Evolutionary conservation across 805 yeast species (phyloP), one percentile per base, ranked within the genome.

Genomic region (Candida sanyiensis): DNA sequence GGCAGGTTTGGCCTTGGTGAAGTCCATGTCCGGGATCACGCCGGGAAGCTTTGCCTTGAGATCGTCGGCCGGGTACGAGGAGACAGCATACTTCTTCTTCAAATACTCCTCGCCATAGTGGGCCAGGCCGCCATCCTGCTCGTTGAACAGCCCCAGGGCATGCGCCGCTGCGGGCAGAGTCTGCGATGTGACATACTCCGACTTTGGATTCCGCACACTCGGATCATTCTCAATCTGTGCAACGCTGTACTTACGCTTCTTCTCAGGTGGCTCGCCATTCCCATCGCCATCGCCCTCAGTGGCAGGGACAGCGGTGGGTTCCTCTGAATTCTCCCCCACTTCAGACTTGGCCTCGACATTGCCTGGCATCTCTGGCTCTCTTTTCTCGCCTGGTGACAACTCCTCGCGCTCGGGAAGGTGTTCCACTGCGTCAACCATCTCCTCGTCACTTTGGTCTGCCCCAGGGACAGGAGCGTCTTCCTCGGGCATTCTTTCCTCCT

Each of bases 41-140:
- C 98, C 99, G 0, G 98, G 96, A 22, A 93, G 66, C 45, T 83
- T 60, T 39, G 78, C 82, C 47, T 76, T 69, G 32, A 93, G 64
- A 54, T 89, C 95, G 28, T 69, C 69, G 23, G 79, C 74, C 0
- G 98, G 98, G 57, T 78, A 93, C n/a, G 89, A 78, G 0, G 93
- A 84, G 12, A 93, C 98, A 4, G 84, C 96, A 52, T 80, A 87
- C 56, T 82, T 83, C 47, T 70, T 70, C 54, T 83, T 83, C 42
- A 83, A 59, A 50, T 73, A 85, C 33, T 84, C 95, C 29, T 75
- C 78, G 6, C 87, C 87, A n/a, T 75, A 76, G 13, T 76, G 70
- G 42, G 75, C 81, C 16, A 76, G 55, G 1, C 83, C 83, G 33
- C 75, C 64, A 42, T 48, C 49, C 37, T 71, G 70, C 36, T 82